phyloP scores from a whole-genome alignment of 1,139 yeast genomes.

The Pichia sp. region DNA sequence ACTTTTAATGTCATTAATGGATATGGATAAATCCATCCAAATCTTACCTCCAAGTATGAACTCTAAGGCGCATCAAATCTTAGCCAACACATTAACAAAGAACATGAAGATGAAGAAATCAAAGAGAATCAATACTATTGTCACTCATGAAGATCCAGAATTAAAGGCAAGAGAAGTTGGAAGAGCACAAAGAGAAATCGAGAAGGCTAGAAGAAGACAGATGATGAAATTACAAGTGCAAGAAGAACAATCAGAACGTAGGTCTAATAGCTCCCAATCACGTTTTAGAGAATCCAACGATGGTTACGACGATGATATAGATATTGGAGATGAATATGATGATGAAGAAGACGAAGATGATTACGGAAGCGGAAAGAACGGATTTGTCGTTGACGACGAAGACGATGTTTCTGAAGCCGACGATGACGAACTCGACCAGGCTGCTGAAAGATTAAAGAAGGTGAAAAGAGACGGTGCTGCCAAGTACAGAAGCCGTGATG shows the following conservation, averaged over 20 bases:
- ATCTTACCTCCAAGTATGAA: conserved; percentile 87
- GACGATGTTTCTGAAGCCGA: conserved; percentile 45
- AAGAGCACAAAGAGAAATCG: conserved; percentile 69
- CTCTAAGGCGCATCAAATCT: conserved; percentile 75
- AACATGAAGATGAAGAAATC: conserved; percentile 56
- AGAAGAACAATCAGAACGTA: conserved; percentile 37
- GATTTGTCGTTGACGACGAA: conserved; percentile 44
- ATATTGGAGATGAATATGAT: conserved; percentile 34
- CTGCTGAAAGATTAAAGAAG: conserved; percentile 35
- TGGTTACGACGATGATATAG: conserved; percentile 22
- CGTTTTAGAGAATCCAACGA: neutral
- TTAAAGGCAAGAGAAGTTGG: conserved; percentile 79
- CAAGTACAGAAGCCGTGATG: conserved; percentile 31
- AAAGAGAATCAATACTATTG: conserved; percentile 61
- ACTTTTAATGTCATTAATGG: conserved; percentile 57
- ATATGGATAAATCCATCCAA: conserved; percentile 56
- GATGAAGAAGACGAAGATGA: conserved; percentile 45
- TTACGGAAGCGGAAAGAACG: conserved; percentile 42
- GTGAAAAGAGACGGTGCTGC: conserved; percentile 36
- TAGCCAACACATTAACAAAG: conserved; percentile 75
- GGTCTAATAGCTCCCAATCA: conserved; percentile 15
- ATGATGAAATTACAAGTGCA: conserved; percentile 53
- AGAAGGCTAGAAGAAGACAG: conserved; percentile 68
- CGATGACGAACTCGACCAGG: conserved; percentile 43
- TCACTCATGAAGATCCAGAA: conserved; percentile 87